phyloP scores from a whole-genome alignment of 2,329 filamentous ascomycete genomes.

The Calonectria pseudoreteaudii region DNA sequence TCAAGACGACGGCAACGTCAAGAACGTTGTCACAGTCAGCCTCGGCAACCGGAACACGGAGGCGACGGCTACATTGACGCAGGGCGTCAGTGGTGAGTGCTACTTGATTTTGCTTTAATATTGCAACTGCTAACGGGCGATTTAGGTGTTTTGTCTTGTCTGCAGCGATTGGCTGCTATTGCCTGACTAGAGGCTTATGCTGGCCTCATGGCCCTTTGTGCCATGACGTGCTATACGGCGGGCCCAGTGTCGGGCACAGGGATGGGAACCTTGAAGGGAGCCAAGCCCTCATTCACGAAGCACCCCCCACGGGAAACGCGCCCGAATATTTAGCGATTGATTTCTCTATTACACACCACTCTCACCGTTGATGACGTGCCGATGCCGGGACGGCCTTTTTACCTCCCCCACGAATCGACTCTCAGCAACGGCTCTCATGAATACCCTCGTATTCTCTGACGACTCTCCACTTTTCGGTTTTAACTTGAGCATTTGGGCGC shows the following conservation, averaged over 20 bases:
- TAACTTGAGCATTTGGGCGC: background rate
- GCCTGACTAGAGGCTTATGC: constrained; percentile 31
- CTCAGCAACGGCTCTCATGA: constrained; percentile 27
- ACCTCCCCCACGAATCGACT: background rate
- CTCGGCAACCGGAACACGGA: constrained; percentile 90
- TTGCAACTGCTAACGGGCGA: background rate
- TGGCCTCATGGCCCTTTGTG: constrained; percentile 36
- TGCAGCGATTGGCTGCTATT: constrained; percentile 54
- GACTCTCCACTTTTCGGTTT: constrained; percentile 28
- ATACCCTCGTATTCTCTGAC: constrained; percentile 22
- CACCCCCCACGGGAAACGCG: constrained; percentile 21
- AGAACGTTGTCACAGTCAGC: constrained; percentile 85
- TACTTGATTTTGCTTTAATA: background rate
- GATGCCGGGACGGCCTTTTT: background rate
- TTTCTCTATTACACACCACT: background rate
- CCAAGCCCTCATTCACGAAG: constrained; percentile 14
- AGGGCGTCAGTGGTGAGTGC: constrained; percentile 87
- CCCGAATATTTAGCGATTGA: constrained; percentile 29
- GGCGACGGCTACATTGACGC: constrained; percentile 85
- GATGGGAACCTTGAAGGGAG: constrained; percentile 26
- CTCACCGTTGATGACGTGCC: background rate
- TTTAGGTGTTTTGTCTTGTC: constrained; percentile 56
- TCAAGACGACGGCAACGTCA: constrained; percentile 66
- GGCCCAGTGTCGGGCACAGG: constrained; percentile 35
- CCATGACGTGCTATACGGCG: constrained; percentile 38